phyloP scores from a whole-genome alignment of 1,284 basidiomycete species.

The Trichosporon ovoides region DNA sequence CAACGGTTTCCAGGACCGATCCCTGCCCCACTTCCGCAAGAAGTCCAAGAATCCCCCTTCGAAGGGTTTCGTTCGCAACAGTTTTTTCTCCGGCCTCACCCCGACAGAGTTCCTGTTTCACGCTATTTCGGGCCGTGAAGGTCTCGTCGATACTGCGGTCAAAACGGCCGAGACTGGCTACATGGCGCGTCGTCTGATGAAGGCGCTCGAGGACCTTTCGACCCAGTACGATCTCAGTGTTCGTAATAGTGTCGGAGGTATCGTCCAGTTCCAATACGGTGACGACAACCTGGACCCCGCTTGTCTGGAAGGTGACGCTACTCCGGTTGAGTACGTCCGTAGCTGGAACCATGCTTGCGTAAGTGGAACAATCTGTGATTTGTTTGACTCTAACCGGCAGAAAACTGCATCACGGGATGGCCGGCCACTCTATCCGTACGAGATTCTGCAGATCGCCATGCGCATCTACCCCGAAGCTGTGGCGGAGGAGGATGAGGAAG shows the following conservation, averaged over 20 bases:
- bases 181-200: conserved; percentile 99
- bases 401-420: conserved; percentile 59
- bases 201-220: conserved; percentile 94
- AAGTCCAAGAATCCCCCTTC: conserved; percentile 95
- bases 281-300: conserved; percentile 97
- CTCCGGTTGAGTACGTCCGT: conserved; percentile 82
- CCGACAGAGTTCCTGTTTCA: conserved; percentile 99
- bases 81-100: conserved; percentile 89
- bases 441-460: conserved; percentile 72
- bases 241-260: conserved; percentile 86
- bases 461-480: conserved; percentile 46
- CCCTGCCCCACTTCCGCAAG: conserved; percentile 96
- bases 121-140: conserved; percentile 97
- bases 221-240: conserved; percentile 98
- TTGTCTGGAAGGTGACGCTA: conserved; percentile 87
- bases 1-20: conserved; percentile 98
- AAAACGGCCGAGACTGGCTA: conserved; percentile 99
- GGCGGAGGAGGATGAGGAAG: conserved; percentile 10
- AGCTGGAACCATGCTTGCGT: conserved; percentile 86
- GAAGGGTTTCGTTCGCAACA: conserved; percentile 97
- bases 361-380: conserved; percentile 40
- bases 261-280: conserved; percentile 98
- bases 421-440: conserved; percentile 74
- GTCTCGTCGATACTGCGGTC: conserved; percentile 97
- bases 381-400: conserved; percentile 30